A percentile compares a stretch with the other conserved stretches of the same genome.
Conservation (phyloP, 306 rosid genomes). For the Astragalus membranaceus region DNA sequence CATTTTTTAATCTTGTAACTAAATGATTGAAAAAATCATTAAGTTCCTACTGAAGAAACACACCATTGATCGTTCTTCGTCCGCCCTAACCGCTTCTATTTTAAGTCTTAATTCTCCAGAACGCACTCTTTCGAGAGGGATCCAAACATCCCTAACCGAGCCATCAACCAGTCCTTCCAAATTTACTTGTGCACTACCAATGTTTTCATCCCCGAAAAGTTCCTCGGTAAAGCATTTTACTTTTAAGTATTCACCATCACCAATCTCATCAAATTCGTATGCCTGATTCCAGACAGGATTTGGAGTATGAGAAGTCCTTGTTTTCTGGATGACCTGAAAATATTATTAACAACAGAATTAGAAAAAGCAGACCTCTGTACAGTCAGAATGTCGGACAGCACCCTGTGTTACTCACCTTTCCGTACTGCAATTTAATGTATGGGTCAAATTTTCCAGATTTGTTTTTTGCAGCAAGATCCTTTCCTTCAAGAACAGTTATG, state of each 20-base stretch:
- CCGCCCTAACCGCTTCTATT: constrained; percentile 65
- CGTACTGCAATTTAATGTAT: constrained; percentile 78
- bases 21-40: constrained; percentile 11
- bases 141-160: constrained; percentile 69
- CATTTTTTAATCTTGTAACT: neutral
- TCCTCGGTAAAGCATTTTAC: constrained; percentile 67
- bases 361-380: neutral
- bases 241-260: constrained; percentile 76
- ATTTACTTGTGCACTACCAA: constrained; percentile 88
- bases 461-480: constrained; percentile 61
- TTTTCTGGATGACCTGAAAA: constrained; percentile 56
- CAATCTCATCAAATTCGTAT: constrained; percentile 82
- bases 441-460: constrained; percentile 61
- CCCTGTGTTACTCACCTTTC: constrained; percentile 55
- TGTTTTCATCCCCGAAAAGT: constrained; percentile 66
- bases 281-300: constrained; percentile 73
- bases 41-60: constrained; percentile 18
- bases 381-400: neutral
- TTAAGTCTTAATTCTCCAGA: constrained; percentile 90
- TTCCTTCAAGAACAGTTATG: constrained; percentile 75
- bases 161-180: constrained; percentile 85
- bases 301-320: constrained; percentile 44
- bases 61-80: constrained; percentile 82
- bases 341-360: constrained; percentile 15
- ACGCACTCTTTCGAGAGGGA: constrained; percentile 86